Evolutionary conservation across 257 asterid genomes (phyloP), one percentile per base, ranked within the genome.

Genomic region (Forsythia viridissima): DNA sequence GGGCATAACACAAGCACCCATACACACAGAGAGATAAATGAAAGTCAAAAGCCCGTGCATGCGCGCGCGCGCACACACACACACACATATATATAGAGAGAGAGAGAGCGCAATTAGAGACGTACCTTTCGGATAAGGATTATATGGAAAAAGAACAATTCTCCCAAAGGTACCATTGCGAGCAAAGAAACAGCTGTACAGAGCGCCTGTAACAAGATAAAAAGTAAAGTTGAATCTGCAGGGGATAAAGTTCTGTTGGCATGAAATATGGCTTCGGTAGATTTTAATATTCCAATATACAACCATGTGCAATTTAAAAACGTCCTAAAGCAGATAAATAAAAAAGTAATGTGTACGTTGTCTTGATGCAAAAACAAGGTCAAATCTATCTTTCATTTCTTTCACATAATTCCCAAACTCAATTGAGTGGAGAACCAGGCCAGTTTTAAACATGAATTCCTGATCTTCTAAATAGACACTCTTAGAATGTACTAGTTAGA

Each of bases 91-190:
- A 30, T 1, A 30, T 30, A 30, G 34, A 30, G 34, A 30, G 34
- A 30, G 34, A 46, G 69, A 46, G 42, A 63, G 38, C 40, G 42
- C 6, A 16, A 46, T 21, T 34, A 61, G 71, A 20, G 24, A 51
- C 76, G 39, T 63, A 93, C 99, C 99, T 95, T 95, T 71, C 93
- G 92, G 77, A 95, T 95, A 70, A 95, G 93, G 81, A 95, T 91
- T 77, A 95, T 83, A 80, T 95, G 99, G 92, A 95, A 95, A 87
- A 93, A 95, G 88, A 95, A 91, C 73, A 95, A 77, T 86, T 95
- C 99, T 72, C 94, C 94, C 82, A 95, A 82, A 51, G 98, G 98
- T 80, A 95, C 92, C 15, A 90, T 86, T 21, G 99, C 99, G 36
- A 95, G 91, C 65, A 93, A 87, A 20, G 99, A 91, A 81, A 94